phyloP scores from a whole-genome alignment of 768 basidiomycete species.

The Nidularia pulvinata region DNA sequence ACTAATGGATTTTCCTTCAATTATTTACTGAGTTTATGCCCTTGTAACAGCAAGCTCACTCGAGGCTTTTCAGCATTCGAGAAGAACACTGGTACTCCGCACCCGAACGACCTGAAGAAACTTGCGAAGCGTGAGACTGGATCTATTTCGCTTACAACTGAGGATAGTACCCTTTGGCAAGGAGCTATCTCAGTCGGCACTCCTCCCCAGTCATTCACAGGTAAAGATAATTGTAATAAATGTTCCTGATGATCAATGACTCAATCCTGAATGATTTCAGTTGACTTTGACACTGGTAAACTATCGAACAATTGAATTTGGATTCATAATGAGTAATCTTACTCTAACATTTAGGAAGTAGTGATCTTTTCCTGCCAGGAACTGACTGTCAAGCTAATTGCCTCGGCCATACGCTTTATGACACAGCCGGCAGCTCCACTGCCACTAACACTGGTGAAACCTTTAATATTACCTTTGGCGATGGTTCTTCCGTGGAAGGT shows the following conservation, averaged over 20 bases:
- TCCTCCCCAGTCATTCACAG: slow-evolving; percentile 39
- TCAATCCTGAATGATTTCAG: slow-evolving; percentile 14
- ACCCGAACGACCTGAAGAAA: slow-evolving; percentile 21
- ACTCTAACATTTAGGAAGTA: slow-evolving; percentile 44
- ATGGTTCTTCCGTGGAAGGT: slow-evolving; percentile 44
- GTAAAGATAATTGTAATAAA: slow-evolving; percentile 16
- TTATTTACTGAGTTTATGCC: too few relatives aligned
- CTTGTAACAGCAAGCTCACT: slow-evolving; percentile 37
- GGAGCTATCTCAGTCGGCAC: slow-evolving; percentile 46
- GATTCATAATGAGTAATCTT: neutral
- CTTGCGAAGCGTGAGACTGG: slow-evolving; percentile 23
- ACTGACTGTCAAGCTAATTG: slow-evolving; percentile 29
- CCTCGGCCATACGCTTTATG: slow-evolving; percentile 32
- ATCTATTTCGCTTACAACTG: slow-evolving; percentile 28
- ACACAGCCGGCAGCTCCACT: slow-evolving; percentile 33
- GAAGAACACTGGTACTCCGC: slow-evolving; percentile 38
- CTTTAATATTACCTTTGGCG: slow-evolving; percentile 46
- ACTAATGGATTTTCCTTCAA: too few relatives aligned
- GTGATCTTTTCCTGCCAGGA: slow-evolving; percentile 47
- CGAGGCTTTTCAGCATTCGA: slow-evolving; percentile 38
- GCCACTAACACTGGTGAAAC: slow-evolving; percentile 22
- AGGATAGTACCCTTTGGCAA: slow-evolving; percentile 37
- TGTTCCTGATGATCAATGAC: neutral
- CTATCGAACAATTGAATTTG: neutral
- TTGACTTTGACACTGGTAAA: slow-evolving; percentile 52